A percentile compares a stretch with the other conserved stretches of the same genome.
Evolutionary conservation across 495 filamentous ascomycete genomes (phyloP).

Genomic region (Lophiostoma macrostomum): DNA sequence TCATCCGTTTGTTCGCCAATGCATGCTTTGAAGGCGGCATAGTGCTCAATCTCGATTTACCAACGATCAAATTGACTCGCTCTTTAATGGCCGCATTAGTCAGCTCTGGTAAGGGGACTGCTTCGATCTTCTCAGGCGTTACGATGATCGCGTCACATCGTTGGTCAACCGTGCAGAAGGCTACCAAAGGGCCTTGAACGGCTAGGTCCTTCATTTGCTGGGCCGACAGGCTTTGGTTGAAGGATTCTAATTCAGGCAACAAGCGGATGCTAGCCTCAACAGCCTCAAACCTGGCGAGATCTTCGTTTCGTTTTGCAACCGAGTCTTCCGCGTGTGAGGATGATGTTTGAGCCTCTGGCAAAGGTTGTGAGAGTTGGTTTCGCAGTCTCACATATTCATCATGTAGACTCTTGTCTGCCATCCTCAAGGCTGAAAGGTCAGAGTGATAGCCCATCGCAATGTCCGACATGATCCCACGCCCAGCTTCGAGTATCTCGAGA

Average conservation of each 20-base stretch:
- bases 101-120: not conserved
- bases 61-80: too few relatives aligned
- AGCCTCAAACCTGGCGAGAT: not conserved
- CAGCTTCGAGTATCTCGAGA: conserved; percentile 4
- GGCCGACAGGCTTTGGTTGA: not conserved
- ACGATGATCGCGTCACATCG: conserved; percentile 5
- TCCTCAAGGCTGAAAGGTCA: conserved; percentile 1
- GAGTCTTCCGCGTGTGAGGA: not conserved
- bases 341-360: not conserved
- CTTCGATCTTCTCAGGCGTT: not conserved
- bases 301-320: not conserved
- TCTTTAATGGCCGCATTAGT: not conserved
- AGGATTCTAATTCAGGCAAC: not conserved
- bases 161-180: conserved; percentile 4
- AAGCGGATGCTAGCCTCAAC: not conserved
- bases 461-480: conserved; percentile 10
- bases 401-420: not conserved
- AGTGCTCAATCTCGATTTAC: too few relatives aligned
- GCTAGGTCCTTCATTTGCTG: not conserved
- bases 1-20: too few relatives aligned
- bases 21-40: too few relatives aligned
- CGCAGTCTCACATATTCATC: not conserved
- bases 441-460: conserved; percentile 16
- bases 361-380: not conserved
- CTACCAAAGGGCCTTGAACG: not conserved